phyloP scores from a whole-genome alignment of 148 eudicot species.

The Nyssa sinensis region DNA sequence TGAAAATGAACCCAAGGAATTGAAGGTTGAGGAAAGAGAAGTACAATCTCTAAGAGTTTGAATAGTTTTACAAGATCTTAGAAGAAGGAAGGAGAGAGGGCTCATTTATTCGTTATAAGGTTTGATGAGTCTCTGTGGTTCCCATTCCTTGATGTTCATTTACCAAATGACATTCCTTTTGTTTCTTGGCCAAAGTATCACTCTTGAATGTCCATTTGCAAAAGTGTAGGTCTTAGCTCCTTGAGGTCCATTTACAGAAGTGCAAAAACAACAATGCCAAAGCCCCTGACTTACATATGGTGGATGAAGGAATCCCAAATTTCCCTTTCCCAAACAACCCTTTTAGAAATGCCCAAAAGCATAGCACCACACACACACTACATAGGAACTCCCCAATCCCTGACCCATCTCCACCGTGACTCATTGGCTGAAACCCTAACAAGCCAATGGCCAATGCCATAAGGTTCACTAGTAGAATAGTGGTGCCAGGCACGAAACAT shows the following conservation, averaged over 20 bases:
- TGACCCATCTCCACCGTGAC: neutral
- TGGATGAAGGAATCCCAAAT: slow-evolving; percentile 35
- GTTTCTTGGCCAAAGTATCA: too few species aligned
- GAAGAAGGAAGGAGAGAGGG: too few species aligned
- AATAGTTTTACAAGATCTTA: too few species aligned
- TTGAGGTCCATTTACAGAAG: slow-evolving; percentile 9
- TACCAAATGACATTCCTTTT: too few species aligned
- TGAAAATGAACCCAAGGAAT: too few species aligned
- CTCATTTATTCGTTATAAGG: too few species aligned
- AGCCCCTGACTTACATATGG: slow-evolving; percentile 27
- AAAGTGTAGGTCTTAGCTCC: too few species aligned
- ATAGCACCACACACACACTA: slow-evolving; percentile 16
- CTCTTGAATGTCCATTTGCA: too few species aligned
- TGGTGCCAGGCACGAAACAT: slow-evolving; percentile 28
- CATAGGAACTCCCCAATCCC: slow-evolving; percentile 31
- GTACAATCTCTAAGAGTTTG: too few species aligned
- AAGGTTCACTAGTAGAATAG: slow-evolving; percentile 25
- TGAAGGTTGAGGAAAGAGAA: too few species aligned
- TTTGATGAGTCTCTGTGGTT: too few species aligned
- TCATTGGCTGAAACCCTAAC: neutral
- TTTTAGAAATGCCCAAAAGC: slow-evolving; percentile 24
- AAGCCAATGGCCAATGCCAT: slow-evolving; percentile 10
- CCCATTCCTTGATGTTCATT: too few species aligned
- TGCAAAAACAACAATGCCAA: slow-evolving; percentile 25
- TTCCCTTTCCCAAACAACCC: slow-evolving; percentile 39